Conservation (phyloP, 2,329 filamentous ascomycete species). For the Magnaporthiopsis incrustans region DNA sequence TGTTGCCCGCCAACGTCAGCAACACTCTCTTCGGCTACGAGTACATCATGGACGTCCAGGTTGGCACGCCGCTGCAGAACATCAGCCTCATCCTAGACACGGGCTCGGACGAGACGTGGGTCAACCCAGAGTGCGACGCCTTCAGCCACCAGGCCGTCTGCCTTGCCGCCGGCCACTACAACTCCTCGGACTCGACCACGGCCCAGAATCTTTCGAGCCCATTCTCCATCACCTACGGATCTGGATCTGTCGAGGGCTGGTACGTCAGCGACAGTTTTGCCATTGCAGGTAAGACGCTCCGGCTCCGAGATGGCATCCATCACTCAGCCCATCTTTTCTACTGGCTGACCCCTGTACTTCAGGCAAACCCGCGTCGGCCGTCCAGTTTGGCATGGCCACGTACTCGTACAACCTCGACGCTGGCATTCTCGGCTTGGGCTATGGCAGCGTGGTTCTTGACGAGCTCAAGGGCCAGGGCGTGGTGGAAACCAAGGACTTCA, state of each 20-base stretch:
- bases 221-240: constrained; percentile 14
- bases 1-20: neutral
- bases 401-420: neutral
- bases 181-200: constrained; percentile 12
- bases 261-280: constrained; percentile 13
- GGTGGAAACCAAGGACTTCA: constrained; percentile 7
- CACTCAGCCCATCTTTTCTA: neutral
- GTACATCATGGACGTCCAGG: constrained; percentile 5
- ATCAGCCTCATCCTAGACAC: constrained; percentile 32
- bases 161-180: constrained; percentile 11
- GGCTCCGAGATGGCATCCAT: neutral
- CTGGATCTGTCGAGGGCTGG: constrained; percentile 11
- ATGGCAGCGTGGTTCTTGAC: constrained; percentile 7
- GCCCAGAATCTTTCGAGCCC: constrained; percentile 10
- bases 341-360: neutral
- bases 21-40: constrained; percentile 7
- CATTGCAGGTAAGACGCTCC: constrained; percentile 10
- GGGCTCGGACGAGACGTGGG: constrained; percentile 34
- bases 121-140: constrained; percentile 18
- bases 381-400: constrained; percentile 8
- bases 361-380: neutral
- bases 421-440: constrained; percentile 6
- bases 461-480: constrained; percentile 7
- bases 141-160: constrained; percentile 12
- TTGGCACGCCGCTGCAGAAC: constrained; percentile 29